Conservation (phyloP, 140 eudicot genomes). For the Cichorium intybus region DNA sequence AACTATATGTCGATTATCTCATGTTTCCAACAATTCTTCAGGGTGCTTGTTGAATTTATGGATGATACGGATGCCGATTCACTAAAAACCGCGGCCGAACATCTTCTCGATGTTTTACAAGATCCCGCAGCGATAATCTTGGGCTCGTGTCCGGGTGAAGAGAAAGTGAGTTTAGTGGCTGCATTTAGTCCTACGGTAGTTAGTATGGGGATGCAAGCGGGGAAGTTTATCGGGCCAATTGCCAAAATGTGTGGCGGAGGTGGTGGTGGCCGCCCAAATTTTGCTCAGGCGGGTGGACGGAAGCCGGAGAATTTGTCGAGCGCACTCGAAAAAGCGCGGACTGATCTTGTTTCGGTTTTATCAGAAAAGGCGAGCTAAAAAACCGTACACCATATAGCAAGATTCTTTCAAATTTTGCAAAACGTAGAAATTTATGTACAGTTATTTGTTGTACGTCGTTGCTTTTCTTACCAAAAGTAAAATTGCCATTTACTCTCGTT, state of each 20-base stretch:
- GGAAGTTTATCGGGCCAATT: constrained; percentile 82
- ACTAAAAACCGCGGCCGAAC: constrained; percentile 78
- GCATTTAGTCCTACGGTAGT: constrained; percentile 93
- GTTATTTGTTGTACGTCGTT: no score
- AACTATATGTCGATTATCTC: neutral
- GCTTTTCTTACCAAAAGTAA: no score
- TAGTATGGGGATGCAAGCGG: constrained; percentile 78
- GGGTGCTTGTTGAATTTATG: constrained; percentile 86
- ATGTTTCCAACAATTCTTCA: constrained; percentile 20
- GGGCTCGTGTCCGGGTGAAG: constrained; percentile 89
- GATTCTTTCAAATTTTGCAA: neutral
- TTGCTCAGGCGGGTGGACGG: constrained; percentile 98
- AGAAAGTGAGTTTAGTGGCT: constrained; percentile 79
- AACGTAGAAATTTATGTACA: neutral
- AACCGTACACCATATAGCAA: neutral
- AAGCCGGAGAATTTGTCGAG: constrained; percentile 70
- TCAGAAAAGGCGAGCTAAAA: constrained; percentile 56
- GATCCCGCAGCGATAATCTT: constrained; percentile 88
- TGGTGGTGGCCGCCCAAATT: constrained; percentile 92
- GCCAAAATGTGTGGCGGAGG: constrained; percentile 98
- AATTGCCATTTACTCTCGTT: no score
- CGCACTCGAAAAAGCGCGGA: constrained; percentile 78
- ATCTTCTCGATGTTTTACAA: constrained; percentile 46
- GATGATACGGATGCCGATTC: constrained; percentile 82
- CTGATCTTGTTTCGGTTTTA: constrained; percentile 53